phyloP scores from a whole-genome alignment of 495 filamentous ascomycete species.

The Aspergillus biplanus region DNA sequence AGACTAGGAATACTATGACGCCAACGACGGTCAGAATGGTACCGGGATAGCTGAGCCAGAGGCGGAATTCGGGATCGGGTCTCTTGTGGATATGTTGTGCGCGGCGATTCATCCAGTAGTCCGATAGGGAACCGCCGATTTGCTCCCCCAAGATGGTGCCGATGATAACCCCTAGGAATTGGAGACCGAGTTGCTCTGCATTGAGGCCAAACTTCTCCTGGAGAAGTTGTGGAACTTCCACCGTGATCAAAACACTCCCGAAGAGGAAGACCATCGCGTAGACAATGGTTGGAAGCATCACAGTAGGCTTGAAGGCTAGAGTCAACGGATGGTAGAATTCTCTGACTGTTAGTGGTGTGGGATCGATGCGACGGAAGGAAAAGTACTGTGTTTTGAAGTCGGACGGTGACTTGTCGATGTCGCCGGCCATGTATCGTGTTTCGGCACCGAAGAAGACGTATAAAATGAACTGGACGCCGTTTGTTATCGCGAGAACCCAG shows the following conservation, averaged over 20 bases:
- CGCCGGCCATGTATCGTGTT: slow-evolving; percentile 51
- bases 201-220: slow-evolving; percentile 55
- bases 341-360: slow-evolving; percentile 42
- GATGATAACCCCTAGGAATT: slow-evolving; percentile 57
- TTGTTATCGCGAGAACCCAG: slow-evolving; percentile 53
- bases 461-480: slow-evolving; percentile 54
- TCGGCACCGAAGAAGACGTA: slow-evolving; percentile 61
- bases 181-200: slow-evolving; percentile 55
- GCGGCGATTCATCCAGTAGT: slow-evolving; percentile 54
- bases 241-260: slow-evolving; percentile 48
- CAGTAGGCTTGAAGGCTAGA: slow-evolving; percentile 44
- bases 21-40: slow-evolving; percentile 52
- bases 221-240: slow-evolving; percentile 59
- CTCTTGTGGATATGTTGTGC: slow-evolving; percentile 33
- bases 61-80: slow-evolving; percentile 47
- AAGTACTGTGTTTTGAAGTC: slow-evolving; percentile 49
- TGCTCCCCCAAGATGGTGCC: slow-evolving; percentile 60
- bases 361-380: slow-evolving; percentile 51
- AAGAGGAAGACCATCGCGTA: slow-evolving; percentile 60
- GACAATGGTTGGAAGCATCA: slow-evolving; percentile 51
- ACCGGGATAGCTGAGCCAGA: slow-evolving; percentile 59
- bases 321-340: slow-evolving; percentile 55
- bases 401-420: slow-evolving; percentile 30
- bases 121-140: slow-evolving; percentile 53
- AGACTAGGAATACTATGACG: slow-evolving; percentile 54